A percentile compares a stretch with the other conserved stretches of the same genome.
Evolutionary conservation across 305 asterid genomes (phyloP).

Genomic region (Fraxinus velutina): DNA sequence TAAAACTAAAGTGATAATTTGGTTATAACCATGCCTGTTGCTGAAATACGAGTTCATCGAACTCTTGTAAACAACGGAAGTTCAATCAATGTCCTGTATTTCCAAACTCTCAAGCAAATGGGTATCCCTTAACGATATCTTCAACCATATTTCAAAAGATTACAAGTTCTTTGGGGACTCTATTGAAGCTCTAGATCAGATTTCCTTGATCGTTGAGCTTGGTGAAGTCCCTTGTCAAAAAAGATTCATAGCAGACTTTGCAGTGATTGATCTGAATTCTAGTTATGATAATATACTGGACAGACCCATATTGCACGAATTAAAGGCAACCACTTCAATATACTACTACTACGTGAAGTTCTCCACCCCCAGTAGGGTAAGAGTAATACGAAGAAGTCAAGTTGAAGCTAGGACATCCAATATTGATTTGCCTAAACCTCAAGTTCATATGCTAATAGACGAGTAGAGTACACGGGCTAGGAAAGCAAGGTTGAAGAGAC

Average conservation of each 20-base stretch:
- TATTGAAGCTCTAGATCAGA: not conserved
- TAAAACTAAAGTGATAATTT: not conserved
- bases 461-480: not conserved
- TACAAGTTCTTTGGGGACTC: too few relatives aligned
- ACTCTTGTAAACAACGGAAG: not conserved
- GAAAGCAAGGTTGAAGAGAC: not conserved
- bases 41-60: not conserved
- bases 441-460: too few relatives aligned
- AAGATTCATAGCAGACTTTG: not conserved
- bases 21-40: not conserved
- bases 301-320: not conserved
- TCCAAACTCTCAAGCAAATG: not conserved
- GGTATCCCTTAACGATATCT: not conserved
- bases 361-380: not conserved
- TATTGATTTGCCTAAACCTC: not conserved
- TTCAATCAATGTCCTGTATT: too few relatives aligned
- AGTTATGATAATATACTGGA: not conserved
- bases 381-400: not conserved
- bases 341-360: not conserved
- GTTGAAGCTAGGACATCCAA: not conserved
- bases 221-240: not conserved
- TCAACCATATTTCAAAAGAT: not conserved
- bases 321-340: not conserved
- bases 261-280: not conserved
- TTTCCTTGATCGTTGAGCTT: not conserved